Conservation (phyloP, 2,329 filamentous ascomycete genomes). For the Curvularia lunata region DNA sequence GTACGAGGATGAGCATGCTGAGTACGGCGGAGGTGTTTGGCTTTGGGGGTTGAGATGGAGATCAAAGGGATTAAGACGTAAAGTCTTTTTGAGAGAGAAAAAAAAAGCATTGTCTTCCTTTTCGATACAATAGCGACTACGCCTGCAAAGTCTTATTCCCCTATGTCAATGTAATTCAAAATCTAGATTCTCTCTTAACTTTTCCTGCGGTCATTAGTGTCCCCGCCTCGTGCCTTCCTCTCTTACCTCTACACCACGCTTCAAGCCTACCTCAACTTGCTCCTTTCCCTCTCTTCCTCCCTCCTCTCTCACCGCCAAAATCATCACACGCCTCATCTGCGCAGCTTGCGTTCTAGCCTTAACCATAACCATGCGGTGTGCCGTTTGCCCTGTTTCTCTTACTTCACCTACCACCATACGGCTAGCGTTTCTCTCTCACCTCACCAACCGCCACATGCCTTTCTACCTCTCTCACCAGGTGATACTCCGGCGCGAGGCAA, state of each 20-base stretch:
- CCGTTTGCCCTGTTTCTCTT: not conserved
- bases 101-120: no score
- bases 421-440: not conserved
- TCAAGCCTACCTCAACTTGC: no score
- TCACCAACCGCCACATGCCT: no score
- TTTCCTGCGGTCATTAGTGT: no score
- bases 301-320: not conserved
- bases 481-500: no score
- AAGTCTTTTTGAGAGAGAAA: no score
- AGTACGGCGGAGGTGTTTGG: slow-evolving; percentile 90
- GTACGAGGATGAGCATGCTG: slow-evolving; percentile 75
- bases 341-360: not conserved
- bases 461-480: no score
- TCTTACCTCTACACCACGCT: no score
- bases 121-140: not conserved
- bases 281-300: no score
- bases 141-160: not conserved
- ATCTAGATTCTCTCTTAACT: no score
- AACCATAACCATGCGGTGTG: not conserved
- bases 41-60: slow-evolving; percentile 28
- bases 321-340: not conserved
- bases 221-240: no score
- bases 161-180: not conserved
- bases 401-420: not conserved
- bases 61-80: not conserved